Percentiles rank a stretch among this genome's conserved stretches.
phyloP scores from a whole-genome alignment of 2,329 filamentous ascomycete species.

The Magnaporthiopsis rhizophila region DNA sequence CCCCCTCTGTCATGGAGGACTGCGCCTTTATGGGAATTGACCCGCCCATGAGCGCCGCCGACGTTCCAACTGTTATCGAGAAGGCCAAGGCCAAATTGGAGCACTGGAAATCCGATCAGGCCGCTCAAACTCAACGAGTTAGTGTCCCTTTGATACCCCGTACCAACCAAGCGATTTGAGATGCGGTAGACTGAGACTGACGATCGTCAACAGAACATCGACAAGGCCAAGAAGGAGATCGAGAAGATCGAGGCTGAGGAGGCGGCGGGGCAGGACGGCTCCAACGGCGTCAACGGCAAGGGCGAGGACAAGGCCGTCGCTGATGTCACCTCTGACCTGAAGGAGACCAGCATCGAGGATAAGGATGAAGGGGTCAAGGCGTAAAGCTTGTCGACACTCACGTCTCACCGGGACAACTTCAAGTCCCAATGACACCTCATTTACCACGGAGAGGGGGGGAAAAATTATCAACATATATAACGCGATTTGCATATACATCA shows the following conservation, averaged over 20 bases:
- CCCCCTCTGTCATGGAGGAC: conserved; percentile 86
- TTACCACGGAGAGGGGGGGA: too few species aligned
- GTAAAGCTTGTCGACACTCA: not conserved
- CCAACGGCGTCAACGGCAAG: conserved; percentile 38
- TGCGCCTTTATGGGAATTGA: conserved; percentile 77
- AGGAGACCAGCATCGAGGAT: conserved; percentile 44
- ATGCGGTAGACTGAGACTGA: not conserved
- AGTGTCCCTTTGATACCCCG: conserved; percentile 27
- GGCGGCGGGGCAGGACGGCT: conserved; percentile 30
- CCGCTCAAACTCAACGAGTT: conserved; percentile 83
- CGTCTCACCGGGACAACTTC: too few species aligned
- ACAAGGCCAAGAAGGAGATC: conserved; percentile 94
- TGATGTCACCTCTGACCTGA: conserved; percentile 41
- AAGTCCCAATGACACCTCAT: too few species aligned
- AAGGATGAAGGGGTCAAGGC: conserved; percentile 35
- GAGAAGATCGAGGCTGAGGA: conserved; percentile 72
- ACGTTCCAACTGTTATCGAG: conserved; percentile 72
- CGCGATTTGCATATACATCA: too few species aligned
- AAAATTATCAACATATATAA: too few species aligned
- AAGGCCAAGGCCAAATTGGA: conserved; percentile 89
- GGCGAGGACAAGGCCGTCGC: conserved; percentile 40
- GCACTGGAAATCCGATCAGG: conserved; percentile 87
- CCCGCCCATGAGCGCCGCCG: conserved; percentile 76
- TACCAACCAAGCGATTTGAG: not conserved
- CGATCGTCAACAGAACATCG: conserved; percentile 64